phyloP scores from a whole-genome alignment of 768 basidiomycete species.

The Pholiota conissans region DNA sequence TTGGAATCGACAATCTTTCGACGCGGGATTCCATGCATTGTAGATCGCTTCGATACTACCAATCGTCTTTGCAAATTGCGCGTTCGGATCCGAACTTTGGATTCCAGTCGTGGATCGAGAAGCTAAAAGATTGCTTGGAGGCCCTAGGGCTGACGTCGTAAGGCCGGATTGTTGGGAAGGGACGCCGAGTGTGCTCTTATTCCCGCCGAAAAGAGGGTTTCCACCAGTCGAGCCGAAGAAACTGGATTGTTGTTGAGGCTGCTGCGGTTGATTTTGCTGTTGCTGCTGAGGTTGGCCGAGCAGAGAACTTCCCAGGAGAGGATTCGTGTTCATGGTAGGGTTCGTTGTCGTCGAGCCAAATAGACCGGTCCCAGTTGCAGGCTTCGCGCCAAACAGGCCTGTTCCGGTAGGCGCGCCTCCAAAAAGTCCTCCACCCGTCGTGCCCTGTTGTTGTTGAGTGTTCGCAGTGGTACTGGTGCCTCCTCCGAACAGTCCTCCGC shows the following conservation, averaged over 20 bases:
- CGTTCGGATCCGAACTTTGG: constrained; percentile 55
- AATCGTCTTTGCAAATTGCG: constrained; percentile 51
- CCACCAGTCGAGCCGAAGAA: constrained; percentile 32
- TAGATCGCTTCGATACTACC: constrained; percentile 66
- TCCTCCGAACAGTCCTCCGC: constrained; percentile 24
- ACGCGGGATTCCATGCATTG: constrained; percentile 69
- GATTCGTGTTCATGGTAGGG: constrained; percentile 15
- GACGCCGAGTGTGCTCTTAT: constrained; percentile 19
- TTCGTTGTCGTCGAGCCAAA: constrained; percentile 24
- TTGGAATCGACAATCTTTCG: constrained; percentile 78
- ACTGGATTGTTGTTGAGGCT: constrained; percentile 25
- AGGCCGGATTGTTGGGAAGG: constrained; percentile 23
- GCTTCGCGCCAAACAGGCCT: constrained; percentile 18
- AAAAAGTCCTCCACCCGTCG: constrained; percentile 26
- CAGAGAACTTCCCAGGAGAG: constrained; percentile 25
- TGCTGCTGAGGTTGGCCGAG: constrained; percentile 21
- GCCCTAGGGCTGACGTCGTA: constrained; percentile 30
- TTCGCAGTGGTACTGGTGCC: constrained; percentile 14
- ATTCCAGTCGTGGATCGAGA: constrained; percentile 36
- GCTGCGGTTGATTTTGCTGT: constrained; percentile 27
- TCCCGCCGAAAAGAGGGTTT: constrained; percentile 26
- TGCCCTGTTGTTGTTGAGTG: constrained; percentile 4
- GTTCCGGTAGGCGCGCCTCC: constrained; percentile 14
- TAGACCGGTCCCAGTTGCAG: constrained; percentile 17
- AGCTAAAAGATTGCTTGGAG: constrained; percentile 33